These are phyloP conservation scores for Macadamia integrifolia DNA, from an alignment of 164 flowering plant species.

Conservation along the genomic window DNA sequence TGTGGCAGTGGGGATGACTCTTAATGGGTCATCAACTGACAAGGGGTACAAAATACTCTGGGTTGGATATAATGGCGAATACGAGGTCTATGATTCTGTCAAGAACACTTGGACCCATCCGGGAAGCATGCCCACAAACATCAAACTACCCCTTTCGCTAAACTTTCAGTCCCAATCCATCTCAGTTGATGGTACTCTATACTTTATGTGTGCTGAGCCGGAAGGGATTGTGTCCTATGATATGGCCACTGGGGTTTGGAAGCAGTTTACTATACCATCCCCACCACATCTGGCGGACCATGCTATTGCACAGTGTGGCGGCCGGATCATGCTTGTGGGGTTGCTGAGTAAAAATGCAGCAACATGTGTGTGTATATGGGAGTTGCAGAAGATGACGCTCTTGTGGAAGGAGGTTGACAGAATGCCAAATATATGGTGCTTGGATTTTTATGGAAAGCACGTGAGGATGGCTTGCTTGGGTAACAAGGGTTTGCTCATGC, in stretches of 20 bases:
- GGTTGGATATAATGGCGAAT: conserved; percentile 78
- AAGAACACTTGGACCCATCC: conserved; percentile 65
- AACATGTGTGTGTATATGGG: conserved; percentile 98
- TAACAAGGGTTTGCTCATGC: conserved; percentile 83
- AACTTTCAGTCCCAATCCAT: conserved; percentile 77
- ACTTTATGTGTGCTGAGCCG: conserved; percentile 83
- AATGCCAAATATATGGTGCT: conserved; percentile 99
- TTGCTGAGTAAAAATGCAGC: conserved; percentile 89
- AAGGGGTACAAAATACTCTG: conserved; percentile 80
- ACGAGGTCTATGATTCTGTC: conserved; percentile 75
- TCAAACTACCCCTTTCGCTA: conserved; percentile 68
- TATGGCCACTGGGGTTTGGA: conserved; percentile 68
- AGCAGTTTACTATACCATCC: conserved; percentile 64
- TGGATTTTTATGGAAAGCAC: conserved; percentile 99
- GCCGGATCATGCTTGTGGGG: conserved; percentile 83
- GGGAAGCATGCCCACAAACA: conserved; percentile 56
- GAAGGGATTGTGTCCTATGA: conserved; percentile 81
- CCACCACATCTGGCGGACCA: conserved; percentile 66
- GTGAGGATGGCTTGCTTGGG: conserved; percentile 94
- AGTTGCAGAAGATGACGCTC: conserved; percentile 96
- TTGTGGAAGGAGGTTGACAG: conserved; percentile 99
- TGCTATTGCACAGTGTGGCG: conserved; percentile 74
- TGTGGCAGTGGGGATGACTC: conserved; percentile 85
- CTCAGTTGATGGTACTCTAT: conserved; percentile 39
- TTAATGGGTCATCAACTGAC: conserved; percentile 34